Percentiles rank a stretch among this genome's conserved stretches.
phyloP scores from a whole-genome alignment of 345 rosid genomes.

The Bruguiera gymnorhiza region DNA sequence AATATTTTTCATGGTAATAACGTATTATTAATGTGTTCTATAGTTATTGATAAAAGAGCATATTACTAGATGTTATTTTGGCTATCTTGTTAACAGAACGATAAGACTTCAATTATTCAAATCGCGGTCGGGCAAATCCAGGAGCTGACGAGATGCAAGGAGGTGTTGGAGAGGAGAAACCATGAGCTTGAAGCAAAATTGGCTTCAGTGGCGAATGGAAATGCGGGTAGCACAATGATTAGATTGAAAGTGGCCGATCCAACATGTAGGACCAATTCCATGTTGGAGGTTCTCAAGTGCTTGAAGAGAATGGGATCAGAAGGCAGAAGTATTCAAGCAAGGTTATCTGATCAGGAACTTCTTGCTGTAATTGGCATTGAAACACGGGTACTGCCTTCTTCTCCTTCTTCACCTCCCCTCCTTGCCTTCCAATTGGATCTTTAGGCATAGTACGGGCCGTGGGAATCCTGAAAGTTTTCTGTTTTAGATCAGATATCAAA shows the following conservation, averaged over 20 bases:
- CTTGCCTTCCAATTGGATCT: too few relatives aligned
- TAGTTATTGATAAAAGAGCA: neutral
- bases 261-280: slow-evolving; percentile 50
- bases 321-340: slow-evolving; percentile 32
- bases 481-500: too few relatives aligned
- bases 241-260: slow-evolving; percentile 42
- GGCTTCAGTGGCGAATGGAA: slow-evolving; percentile 1
- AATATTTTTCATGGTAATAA: neutral
- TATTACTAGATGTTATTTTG: neutral
- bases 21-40: neutral
- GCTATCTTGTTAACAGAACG: slow-evolving; percentile 36
- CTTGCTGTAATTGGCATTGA: slow-evolving; percentile 36
- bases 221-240: slow-evolving; percentile 32
- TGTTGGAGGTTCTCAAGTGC: slow-evolving; percentile 48
- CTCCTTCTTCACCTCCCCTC: neutral
- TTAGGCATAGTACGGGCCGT: too few relatives aligned
- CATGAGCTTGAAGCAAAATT: slow-evolving; percentile 26
- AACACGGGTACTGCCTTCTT: slow-evolving; percentile 30
- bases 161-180: slow-evolving; percentile 39
- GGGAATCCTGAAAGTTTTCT: too few relatives aligned
- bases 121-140: slow-evolving; percentile 35
- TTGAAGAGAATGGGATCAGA: slow-evolving; percentile 42
- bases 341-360: slow-evolving; percentile 38
- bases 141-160: slow-evolving; percentile 40
- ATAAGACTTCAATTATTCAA: slow-evolving; percentile 53